phyloP scores from a whole-genome alignment of 2,329 filamentous ascomycete species.

The Xylariaceae sp. region DNA sequence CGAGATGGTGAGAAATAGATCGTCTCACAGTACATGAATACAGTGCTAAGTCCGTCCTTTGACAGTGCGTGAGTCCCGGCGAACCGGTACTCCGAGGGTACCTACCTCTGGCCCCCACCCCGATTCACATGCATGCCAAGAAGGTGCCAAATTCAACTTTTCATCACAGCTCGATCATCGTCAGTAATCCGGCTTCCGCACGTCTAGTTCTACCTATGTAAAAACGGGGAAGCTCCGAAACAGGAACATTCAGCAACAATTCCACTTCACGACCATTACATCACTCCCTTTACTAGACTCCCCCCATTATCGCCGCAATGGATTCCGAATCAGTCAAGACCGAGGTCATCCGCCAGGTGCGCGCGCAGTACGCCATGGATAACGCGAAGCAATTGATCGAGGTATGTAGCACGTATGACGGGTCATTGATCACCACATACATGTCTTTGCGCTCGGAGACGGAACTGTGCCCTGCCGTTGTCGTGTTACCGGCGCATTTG shows the following conservation, averaged over 20 bases:
- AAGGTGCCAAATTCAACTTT: constrained; percentile 7
- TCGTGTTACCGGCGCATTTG: background rate
- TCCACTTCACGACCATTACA: background rate
- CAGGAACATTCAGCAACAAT: background rate
- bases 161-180: background rate
- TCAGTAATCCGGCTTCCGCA: background rate
- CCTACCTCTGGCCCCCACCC: background rate
- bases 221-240: background rate
- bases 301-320: constrained; percentile 37
- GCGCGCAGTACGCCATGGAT: constrained; percentile 57
- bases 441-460: background rate
- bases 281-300: constrained; percentile 16
- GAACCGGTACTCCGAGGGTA: background rate
- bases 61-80: background rate
- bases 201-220: background rate
- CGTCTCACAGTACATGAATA: background rate
- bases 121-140: constrained; percentile 1
- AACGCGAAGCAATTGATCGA: constrained; percentile 68
- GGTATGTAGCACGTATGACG: constrained; percentile 39
- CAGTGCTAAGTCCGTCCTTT: background rate
- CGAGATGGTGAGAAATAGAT: background rate
- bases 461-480: too few species aligned
- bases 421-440: background rate
- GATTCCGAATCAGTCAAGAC: constrained; percentile 55
- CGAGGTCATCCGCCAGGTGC: constrained; percentile 60